Conservation (phyloP, 768 basidiomycete species). For the Collybia sordida region DNA sequence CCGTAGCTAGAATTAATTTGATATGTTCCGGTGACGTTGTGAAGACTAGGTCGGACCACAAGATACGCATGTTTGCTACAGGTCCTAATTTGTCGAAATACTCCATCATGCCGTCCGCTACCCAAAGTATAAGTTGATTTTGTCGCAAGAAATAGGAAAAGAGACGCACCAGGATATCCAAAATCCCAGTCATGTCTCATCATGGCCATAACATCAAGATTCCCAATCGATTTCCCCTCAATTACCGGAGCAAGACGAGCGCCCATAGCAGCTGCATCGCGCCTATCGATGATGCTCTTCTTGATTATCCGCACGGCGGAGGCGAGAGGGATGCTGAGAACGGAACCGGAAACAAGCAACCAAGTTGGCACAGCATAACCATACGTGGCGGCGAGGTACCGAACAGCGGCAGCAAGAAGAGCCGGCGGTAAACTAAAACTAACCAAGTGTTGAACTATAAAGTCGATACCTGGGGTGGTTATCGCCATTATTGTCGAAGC, state of each 20-base stretch:
- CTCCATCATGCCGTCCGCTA: conserved; percentile 44
- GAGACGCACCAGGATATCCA: conserved; percentile 50
- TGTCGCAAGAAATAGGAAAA: background rate
- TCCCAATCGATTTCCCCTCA: conserved; percentile 41
- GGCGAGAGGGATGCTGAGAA: conserved; percentile 32
- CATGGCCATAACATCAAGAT: conserved; percentile 39
- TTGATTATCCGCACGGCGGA: conserved; percentile 27
- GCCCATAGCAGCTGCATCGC: conserved; percentile 42
- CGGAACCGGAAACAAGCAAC: conserved; percentile 28
- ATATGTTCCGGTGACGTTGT: conserved; percentile 55
- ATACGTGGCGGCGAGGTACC: conserved; percentile 10
- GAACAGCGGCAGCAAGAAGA: conserved; percentile 15
- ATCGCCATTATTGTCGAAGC: conserved; percentile 18
- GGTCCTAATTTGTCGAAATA: conserved; percentile 35
- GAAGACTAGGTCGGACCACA: conserved; percentile 46
- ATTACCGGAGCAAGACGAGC: conserved; percentile 41
- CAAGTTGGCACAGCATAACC: conserved; percentile 33
- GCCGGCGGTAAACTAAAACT: conserved; percentile 16
- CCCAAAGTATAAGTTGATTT: background rate
- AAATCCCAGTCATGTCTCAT: conserved; percentile 34
- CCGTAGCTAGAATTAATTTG: conserved; percentile 54
- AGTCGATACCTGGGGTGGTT: conserved; percentile 34
- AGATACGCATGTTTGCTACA: conserved; percentile 41
- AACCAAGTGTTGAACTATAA: conserved; percentile 23
- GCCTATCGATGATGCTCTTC: conserved; percentile 26